Conservation (phyloP, 306 rosid genomes). For the Canavalia ensiformis region DNA sequence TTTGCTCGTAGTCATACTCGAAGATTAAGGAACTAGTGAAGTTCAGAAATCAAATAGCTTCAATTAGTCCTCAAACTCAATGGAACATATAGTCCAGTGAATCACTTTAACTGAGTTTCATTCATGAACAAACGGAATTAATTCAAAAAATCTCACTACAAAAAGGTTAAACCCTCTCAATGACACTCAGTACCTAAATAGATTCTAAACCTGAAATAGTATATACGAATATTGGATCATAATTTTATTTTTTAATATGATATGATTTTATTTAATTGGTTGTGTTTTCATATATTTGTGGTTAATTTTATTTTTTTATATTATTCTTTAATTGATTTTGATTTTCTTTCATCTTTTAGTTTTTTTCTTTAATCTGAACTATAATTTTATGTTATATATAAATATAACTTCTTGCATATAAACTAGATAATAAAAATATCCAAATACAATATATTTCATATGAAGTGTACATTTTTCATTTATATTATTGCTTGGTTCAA, state of each 20-base stretch:
- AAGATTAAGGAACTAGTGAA: slow-evolving; percentile 14
- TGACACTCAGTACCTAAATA: slow-evolving; percentile 33
- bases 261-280: no score
- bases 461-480: no score
- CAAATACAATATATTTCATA: no score
- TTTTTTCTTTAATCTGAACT: no score
- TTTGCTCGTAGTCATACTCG: slow-evolving; percentile 74
- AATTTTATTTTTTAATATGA: no score
- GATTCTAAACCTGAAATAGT: slow-evolving; percentile 20
- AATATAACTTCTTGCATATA: no score
- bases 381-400: background rate
- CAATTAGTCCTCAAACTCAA: slow-evolving; percentile 25
- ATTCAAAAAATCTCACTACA: slow-evolving; percentile 32
- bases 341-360: no score
- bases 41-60: slow-evolving; percentile 43
- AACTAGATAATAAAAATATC: no score
- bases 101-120: slow-evolving; percentile 46
- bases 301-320: no score
- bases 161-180: slow-evolving; percentile 1
- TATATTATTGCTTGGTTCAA: no score
- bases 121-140: slow-evolving; percentile 22
- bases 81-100: slow-evolving; percentile 28
- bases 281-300: no score
- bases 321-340: background rate
- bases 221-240: no score